Conservation (phyloP, 352 stramenopile species). For the Globisporangium iwayamae region DNA sequence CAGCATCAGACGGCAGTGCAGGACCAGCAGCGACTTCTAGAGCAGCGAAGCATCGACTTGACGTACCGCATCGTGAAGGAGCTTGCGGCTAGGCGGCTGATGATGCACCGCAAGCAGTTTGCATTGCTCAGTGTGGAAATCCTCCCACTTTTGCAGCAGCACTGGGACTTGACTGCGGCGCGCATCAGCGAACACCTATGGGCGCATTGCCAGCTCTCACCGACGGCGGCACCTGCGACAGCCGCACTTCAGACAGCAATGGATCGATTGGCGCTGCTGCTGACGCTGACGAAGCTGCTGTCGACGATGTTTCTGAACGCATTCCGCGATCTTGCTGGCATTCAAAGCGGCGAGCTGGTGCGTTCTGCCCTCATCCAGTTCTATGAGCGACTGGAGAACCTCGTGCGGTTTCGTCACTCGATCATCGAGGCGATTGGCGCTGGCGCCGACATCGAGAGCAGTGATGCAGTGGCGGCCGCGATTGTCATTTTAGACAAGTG, state of each 20-base stretch:
- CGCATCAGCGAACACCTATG: constrained; percentile 33
- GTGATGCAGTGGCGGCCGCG: not conserved
- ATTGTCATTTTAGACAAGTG: constrained; percentile 51
- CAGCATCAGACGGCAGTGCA: constrained; percentile 7
- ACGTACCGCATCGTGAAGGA: constrained; percentile 81
- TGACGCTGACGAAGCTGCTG: constrained; percentile 62
- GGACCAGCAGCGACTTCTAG: constrained; percentile 17
- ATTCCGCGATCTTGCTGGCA: constrained; percentile 52
- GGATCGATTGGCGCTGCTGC: constrained; percentile 35
- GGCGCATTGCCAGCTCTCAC: constrained; percentile 15
- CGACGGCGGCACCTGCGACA: constrained; percentile 12
- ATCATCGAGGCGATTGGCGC: constrained; percentile 5
- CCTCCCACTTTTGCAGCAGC: constrained; percentile 52
- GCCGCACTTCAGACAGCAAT: constrained; percentile 12
- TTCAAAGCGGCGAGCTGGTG: constrained; percentile 59
- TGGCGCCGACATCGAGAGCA: not conserved
- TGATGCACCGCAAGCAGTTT: constrained; percentile 83
- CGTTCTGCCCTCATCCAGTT: constrained; percentile 58
- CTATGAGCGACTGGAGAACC: constrained; percentile 65
- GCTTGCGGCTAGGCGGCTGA: constrained; percentile 65
- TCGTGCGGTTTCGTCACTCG: constrained; percentile 40
- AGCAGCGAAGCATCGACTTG: constrained; percentile 50
- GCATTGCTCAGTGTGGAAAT: constrained; percentile 64
- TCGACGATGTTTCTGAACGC: constrained; percentile 67
- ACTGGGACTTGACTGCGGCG: constrained; percentile 41